Percentiles rank a stretch among this genome's conserved stretches.
Conservation (phyloP, 345 rosid genomes). For the Conringia planisiliqua region DNA sequence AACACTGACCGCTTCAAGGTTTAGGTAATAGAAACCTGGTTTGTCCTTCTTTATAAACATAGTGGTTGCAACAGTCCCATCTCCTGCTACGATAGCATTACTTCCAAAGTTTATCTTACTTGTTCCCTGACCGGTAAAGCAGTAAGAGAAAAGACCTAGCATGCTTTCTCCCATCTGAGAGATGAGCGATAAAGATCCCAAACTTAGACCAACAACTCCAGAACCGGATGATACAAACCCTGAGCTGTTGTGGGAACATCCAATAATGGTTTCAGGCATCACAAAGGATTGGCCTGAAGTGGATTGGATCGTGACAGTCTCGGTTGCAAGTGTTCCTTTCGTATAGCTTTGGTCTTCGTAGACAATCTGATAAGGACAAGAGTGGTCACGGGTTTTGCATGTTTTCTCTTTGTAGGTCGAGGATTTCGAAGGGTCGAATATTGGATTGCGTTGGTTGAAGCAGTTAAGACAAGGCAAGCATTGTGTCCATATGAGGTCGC, state of each 20-base stretch:
- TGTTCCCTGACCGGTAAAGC: slow-evolving; percentile 2
- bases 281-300: slow-evolving; percentile 17
- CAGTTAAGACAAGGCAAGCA: slow-evolving; percentile 18
- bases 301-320: slow-evolving; percentile 6
- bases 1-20: slow-evolving; percentile 16
- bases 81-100: background rate
- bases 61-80: background rate
- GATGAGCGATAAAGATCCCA: background rate
- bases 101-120: slow-evolving; percentile 14
- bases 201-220: slow-evolving; percentile 11
- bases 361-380: background rate
- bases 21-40: background rate
- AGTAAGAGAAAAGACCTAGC: slow-evolving; percentile 10
- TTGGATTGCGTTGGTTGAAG: background rate
- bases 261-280: slow-evolving; percentile 1
- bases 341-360: background rate
- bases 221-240: background rate
- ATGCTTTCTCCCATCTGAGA: slow-evolving; percentile 1
- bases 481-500: slow-evolving; percentile 13
- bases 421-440: slow-evolving; percentile 9
- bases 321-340: background rate
- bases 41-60: background rate
- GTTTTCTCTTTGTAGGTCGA: background rate
- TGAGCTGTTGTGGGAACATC: slow-evolving; percentile 17
- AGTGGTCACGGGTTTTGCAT: background rate